A percentile compares a stretch with the other conserved stretches of the same genome.
Evolutionary conservation across 176 grass and related monocot species (phyloP).

Genomic region (Tillandsia leiboldiana): DNA sequence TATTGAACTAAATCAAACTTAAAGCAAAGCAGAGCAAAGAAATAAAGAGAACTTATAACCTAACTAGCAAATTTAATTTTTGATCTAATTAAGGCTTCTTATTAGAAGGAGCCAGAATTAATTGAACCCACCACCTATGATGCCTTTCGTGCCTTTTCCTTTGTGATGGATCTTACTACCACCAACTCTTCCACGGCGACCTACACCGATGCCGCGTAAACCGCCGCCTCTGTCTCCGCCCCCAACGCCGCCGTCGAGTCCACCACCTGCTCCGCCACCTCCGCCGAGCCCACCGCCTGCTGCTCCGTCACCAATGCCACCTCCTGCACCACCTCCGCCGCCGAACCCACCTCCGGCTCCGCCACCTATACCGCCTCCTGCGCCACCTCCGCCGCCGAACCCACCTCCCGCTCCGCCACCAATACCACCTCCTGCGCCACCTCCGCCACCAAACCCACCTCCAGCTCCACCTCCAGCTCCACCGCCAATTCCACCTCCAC

Average conservation of each 20-base stretch:
- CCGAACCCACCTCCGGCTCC: background rate
- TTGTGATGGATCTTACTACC: no score
- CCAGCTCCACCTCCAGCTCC: background rate
- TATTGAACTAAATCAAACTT: no score
- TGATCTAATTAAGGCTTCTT: constrained; percentile 4
- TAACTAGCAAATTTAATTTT: no score
- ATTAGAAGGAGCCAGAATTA: background rate
- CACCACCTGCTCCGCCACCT: background rate
- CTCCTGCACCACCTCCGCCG: background rate
- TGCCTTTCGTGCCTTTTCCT: background rate
- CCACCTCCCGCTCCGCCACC: constrained; percentile 12
- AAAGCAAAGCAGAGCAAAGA: no score
- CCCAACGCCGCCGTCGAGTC: background rate
- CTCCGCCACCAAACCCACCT: background rate
- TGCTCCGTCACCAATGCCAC: background rate
- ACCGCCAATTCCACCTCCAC: background rate
- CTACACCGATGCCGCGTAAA: background rate
- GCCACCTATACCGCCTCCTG: background rate
- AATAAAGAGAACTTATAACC: no score
- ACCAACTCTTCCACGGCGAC: background rate
- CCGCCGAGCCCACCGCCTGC: background rate
- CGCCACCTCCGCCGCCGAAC: background rate
- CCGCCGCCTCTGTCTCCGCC: background rate
- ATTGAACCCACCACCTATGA: background rate
- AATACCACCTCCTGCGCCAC: constrained; percentile 4